phyloP scores from a whole-genome alignment of 1,284 basidiomycete genomes.

The Agroathelia rolfsii region DNA sequence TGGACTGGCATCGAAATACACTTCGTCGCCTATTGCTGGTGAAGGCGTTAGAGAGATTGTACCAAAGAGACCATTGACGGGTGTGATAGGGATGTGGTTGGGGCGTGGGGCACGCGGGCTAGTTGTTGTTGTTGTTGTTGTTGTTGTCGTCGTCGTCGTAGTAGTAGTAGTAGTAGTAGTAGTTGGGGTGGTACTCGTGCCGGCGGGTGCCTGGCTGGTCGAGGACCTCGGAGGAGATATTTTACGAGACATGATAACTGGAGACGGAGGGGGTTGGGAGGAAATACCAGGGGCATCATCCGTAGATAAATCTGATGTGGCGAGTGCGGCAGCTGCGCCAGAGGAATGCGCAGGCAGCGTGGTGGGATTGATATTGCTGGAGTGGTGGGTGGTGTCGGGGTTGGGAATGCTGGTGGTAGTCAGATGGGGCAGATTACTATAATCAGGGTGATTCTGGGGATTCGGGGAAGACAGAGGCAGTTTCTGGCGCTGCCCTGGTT shows the following conservation, averaged over 20 bases:
- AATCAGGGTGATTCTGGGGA: too few relatives aligned
- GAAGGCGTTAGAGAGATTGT: conserved; percentile 18
- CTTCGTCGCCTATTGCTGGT: too few relatives aligned
- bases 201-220: conserved; percentile 9
- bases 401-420: conserved; percentile 8
- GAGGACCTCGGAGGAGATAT: conserved; percentile 18
- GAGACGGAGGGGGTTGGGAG: conserved; percentile 13
- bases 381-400: background rate
- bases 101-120: conserved; percentile 19
- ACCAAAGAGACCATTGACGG: conserved; percentile 16
- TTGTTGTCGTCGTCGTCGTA: conserved; percentile 1
- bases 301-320: conserved; percentile 11
- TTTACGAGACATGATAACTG: conserved; percentile 20
- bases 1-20: too few relatives aligned
- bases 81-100: conserved; percentile 16
- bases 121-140: conserved; percentile 12
- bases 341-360: conserved; percentile 13
- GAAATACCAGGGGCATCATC: conserved; percentile 17
- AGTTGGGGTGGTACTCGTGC: background rate
- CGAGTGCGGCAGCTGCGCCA: conserved; percentile 14
- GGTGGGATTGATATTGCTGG: conserved; percentile 6
- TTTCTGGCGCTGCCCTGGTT: too few relatives aligned
- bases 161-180: conserved; percentile 4
- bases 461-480: too few relatives aligned
- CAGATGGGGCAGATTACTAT: too few relatives aligned